Percentiles rank a stretch among this genome's conserved stretches.
Evolutionary conservation across 2,329 filamentous ascomycete species (phyloP).

Genomic region (Geoglossum cookeanum): DNA sequence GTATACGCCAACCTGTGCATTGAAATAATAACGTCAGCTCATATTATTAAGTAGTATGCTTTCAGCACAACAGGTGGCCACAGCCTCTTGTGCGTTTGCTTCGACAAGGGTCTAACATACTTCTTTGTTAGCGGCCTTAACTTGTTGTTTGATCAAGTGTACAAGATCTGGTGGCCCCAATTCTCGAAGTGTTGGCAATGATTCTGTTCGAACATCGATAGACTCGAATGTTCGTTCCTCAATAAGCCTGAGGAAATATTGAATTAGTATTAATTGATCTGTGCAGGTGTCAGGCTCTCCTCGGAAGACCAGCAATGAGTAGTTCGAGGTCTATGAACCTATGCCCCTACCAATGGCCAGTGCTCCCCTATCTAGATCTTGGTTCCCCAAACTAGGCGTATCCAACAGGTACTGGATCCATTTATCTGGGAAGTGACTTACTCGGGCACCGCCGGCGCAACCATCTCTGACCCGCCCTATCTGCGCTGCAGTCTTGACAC

Average conservation of each 20-base stretch:
- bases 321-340: neutral
- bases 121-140: constrained; percentile 37
- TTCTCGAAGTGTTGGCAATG: constrained; percentile 68
- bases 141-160: constrained; percentile 66
- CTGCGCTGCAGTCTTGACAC: constrained; percentile 15
- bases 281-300: neutral
- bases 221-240: constrained; percentile 86
- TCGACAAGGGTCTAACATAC: constrained; percentile 18
- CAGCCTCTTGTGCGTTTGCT: neutral
- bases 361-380: neutral
- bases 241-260: constrained; percentile 49
- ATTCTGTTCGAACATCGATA: constrained; percentile 82
- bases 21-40: neutral
- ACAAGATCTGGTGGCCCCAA: constrained; percentile 90
- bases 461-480: constrained; percentile 27
- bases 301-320: neutral
- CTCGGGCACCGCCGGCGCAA: constrained; percentile 60
- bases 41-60: neutral
- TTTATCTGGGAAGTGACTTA: constrained; percentile 24
- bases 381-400: neutral
- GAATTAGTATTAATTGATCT: neutral
- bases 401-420: neutral
- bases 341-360: neutral
- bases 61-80: neutral
- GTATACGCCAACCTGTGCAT: constrained; percentile 62